phyloP scores from a whole-genome alignment of 2,329 filamentous ascomycete species.

The Cytospora paraplurivora region DNA sequence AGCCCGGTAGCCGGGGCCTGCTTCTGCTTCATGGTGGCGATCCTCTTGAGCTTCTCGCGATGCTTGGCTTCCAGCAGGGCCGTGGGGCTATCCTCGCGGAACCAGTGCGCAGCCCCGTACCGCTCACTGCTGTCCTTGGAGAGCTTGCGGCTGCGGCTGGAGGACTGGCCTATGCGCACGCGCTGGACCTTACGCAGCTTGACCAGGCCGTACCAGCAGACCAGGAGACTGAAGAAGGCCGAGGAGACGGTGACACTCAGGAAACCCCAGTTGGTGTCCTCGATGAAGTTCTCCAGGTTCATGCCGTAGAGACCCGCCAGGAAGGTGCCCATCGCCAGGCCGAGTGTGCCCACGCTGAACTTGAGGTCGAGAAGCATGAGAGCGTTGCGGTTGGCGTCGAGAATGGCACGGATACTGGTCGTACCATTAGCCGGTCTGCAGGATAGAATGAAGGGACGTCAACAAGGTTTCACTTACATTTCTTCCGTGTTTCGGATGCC shows the following conservation, averaged over 20 bases:
- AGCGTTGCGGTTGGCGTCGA: constrained; percentile 96
- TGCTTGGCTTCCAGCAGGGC: constrained; percentile 56
- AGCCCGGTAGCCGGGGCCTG: constrained; percentile 32
- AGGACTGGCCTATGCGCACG: constrained; percentile 67
- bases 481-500: constrained; percentile 98
- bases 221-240: constrained; percentile 70
- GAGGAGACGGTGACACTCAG: constrained; percentile 71
- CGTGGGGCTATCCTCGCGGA: constrained; percentile 52
- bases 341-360: constrained; percentile 91
- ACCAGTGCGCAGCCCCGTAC: constrained; percentile 40
- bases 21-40: constrained; percentile 51
- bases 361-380: constrained; percentile 97
- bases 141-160: constrained; percentile 16
- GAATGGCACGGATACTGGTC: constrained; percentile 84
- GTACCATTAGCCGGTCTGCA: constrained; percentile 32
- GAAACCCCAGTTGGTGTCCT: constrained; percentile 90
- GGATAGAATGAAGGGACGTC: background rate
- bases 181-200: constrained; percentile 86
- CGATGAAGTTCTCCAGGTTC: constrained; percentile 98
- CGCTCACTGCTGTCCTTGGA: constrained; percentile 15
- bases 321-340: constrained; percentile 93
- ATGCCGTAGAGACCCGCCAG: constrained; percentile 99
- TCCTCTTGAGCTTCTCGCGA: constrained; percentile 55
- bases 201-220: constrained; percentile 80
- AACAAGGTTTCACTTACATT: constrained; percentile 67